phyloP scores from a whole-genome alignment of 1,284 basidiomycete genomes.

The Pyrrhoderma lamaoense region DNA sequence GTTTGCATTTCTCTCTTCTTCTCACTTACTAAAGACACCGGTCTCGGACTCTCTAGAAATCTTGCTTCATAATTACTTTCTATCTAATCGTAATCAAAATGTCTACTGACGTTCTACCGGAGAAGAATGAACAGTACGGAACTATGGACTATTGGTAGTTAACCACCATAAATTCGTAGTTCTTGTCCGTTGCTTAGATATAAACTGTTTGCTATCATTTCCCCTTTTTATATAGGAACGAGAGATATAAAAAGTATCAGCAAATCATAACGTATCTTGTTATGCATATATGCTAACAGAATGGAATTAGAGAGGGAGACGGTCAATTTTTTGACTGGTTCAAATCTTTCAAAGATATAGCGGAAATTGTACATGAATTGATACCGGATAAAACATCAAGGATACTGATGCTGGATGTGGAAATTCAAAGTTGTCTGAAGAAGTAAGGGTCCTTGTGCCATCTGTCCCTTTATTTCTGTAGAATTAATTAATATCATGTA shows the following conservation, averaged over 20 bases:
- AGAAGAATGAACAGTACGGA: conserved; percentile 68
- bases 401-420: conserved; percentile 87
- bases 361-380: conserved; percentile 48
- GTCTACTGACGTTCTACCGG: conserved; percentile 35
- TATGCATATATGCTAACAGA: conserved; percentile 22
- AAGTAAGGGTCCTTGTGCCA: conserved; percentile 34
- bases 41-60: background rate
- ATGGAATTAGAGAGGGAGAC: conserved; percentile 19
- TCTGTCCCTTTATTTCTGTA: background rate
- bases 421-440: conserved; percentile 75
- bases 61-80: background rate
- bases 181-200: conserved; percentile 12
- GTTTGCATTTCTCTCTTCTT: too few species aligned
- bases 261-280: background rate
- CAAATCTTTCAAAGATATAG: conserved; percentile 66
- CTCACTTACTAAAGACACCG: too few species aligned
- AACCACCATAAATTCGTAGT: background rate
- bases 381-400: conserved; percentile 59
- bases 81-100: background rate
- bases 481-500: conserved; percentile 25
- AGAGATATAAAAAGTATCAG: conserved; percentile 56
- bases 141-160: conserved; percentile 69
- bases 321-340: conserved; percentile 82
- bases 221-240: conserved; percentile 37
- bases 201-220: background rate